Conservation (phyloP, 2,329 filamentous ascomycete genomes). For the Alternaria viburni region DNA sequence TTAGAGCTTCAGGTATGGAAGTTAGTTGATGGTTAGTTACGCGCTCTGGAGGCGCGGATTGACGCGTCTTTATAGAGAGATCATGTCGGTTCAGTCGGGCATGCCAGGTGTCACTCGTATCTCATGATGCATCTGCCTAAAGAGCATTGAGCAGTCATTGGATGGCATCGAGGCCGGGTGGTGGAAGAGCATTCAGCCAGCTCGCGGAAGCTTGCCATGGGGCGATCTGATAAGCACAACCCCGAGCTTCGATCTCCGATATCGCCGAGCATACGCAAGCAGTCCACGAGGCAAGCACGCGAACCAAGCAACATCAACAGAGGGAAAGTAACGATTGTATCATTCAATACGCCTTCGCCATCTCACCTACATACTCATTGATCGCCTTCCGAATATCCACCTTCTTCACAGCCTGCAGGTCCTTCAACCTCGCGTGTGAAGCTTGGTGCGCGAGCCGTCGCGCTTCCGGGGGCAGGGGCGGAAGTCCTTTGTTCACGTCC, state of each 20-base stretch:
- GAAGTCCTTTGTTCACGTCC: conserved; percentile 14
- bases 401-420: not conserved
- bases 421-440: not conserved
- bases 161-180: not conserved
- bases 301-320: not conserved
- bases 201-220: not conserved
- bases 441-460: not conserved
- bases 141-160: not conserved
- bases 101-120: not conserved
- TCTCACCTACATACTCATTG: not conserved
- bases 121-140: conserved; percentile 5
- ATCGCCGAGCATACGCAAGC: conserved; percentile 12
- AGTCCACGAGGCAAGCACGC: not conserved
- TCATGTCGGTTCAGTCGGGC: not conserved
- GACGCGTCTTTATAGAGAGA: conserved; percentile 9
- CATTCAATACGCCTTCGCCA: not conserved
- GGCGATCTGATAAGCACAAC: conserved; percentile 3
- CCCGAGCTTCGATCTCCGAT: conserved; percentile 14
- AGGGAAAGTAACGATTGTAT: not conserved
- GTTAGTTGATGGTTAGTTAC: not conserved
- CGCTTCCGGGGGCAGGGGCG: conserved; percentile 10
- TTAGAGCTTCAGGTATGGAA: not conserved
- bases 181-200: conserved; percentile 12
- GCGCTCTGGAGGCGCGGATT: not conserved
- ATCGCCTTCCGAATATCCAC: not conserved